phyloP scores from a whole-genome alignment of 495 filamentous ascomycete species.

The Daldinia childiae region DNA sequence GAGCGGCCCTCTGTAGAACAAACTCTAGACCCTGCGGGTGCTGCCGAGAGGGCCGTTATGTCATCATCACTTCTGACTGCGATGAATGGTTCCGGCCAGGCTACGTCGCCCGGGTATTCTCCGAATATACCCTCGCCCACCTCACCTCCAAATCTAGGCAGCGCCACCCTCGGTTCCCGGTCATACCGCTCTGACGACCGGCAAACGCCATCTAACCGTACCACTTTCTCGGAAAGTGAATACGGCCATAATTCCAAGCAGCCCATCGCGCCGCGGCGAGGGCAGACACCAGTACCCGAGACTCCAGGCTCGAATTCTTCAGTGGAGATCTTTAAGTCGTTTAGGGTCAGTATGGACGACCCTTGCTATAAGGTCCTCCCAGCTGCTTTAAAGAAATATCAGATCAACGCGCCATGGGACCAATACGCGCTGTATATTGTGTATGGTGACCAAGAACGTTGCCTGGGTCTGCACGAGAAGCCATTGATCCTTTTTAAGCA shows the following conservation, averaged over 20 bases:
- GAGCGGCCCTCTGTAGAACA: conserved; percentile 65
- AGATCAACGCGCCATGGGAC: conserved; percentile 96
- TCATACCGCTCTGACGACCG: conserved; percentile 60
- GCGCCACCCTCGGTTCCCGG: conserved; percentile 64
- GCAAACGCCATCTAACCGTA: conserved; percentile 57
- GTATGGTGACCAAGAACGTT: conserved; percentile 95
- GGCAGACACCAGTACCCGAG: conserved; percentile 62
- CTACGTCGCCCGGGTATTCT: conserved; percentile 68
- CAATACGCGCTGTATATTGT: conserved; percentile 98
- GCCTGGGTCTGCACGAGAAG: conserved; percentile 88
- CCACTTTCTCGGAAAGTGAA: conserved; percentile 60
- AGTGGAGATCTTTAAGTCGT: conserved; percentile 98
- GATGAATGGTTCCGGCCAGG: conserved; percentile 70
- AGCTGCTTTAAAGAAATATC: conserved; percentile 95
- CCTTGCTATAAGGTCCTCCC: conserved; percentile 97
- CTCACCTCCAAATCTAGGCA: conserved; percentile 66
- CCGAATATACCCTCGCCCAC: conserved; percentile 85
- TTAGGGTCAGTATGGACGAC: conserved; percentile 96
- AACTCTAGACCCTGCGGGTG: conserved; percentile 62
- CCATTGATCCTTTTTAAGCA: conserved; percentile 97
- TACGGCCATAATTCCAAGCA: conserved; percentile 57
- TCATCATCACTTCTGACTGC: conserved; percentile 80
- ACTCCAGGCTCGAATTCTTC: conserved; percentile 60
- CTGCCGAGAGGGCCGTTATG: conserved; percentile 68
- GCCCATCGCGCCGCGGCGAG: conserved; percentile 53